A percentile compares a stretch with the other conserved stretches of the same genome.
phyloP scores from a whole-genome alignment of 176 grass and related monocot genomes.

The Avena insularis region DNA sequence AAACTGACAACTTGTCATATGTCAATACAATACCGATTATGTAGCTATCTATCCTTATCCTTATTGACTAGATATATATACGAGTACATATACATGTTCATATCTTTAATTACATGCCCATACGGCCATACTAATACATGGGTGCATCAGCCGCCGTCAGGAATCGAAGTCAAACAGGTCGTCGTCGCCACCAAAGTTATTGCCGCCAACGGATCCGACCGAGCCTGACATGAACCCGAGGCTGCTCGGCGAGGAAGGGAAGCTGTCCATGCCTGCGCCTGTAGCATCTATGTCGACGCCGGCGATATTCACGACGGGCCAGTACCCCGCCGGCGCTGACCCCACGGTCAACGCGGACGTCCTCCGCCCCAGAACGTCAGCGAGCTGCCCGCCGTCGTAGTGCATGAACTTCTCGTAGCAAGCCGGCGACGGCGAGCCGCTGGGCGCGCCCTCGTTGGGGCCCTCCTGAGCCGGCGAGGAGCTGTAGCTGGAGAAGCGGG shows the following conservation, averaged over 20 bases:
- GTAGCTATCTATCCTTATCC: too few species aligned
- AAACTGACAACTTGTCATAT: too few species aligned
- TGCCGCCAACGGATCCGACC: constrained; percentile 38
- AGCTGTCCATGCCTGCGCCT: constrained; percentile 33
- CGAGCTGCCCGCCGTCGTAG: background rate
- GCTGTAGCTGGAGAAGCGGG: constrained; percentile 14
- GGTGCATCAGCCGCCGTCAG: constrained; percentile 21
- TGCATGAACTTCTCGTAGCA: background rate
- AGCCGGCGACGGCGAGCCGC: background rate
- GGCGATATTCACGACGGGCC: background rate
- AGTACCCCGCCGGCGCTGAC: constrained; percentile 39
- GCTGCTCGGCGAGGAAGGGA: constrained; percentile 55
- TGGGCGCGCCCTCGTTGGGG: background rate
- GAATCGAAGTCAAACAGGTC: constrained; percentile 43
- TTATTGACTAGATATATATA: background rate
- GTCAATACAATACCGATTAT: too few species aligned
- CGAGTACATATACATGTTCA: background rate
- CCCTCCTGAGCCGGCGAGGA: constrained; percentile 12
- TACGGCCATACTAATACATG: background rate
- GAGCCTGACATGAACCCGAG: constrained; percentile 39
- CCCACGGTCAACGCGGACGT: constrained; percentile 34
- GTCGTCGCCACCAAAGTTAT: constrained; percentile 1
- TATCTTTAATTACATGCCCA: background rate
- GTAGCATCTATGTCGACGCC: constrained; percentile 4
- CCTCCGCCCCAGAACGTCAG: background rate